phyloP scores from a whole-genome alignment of 768 basidiomycete species.

The Amanita pseudoporphyria region DNA sequence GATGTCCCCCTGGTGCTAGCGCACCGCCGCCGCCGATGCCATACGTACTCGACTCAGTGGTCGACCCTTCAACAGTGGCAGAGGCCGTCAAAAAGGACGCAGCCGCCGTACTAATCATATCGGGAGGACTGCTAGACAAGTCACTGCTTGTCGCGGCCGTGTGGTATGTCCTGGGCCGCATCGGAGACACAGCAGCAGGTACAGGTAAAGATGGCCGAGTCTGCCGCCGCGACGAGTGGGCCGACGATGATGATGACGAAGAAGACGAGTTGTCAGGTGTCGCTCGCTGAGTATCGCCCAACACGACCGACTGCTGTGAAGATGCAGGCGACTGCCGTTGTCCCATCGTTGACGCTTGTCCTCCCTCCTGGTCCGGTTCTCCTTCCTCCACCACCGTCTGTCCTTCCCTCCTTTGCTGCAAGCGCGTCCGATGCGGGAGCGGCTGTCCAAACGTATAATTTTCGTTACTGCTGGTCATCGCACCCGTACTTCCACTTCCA shows the following conservation, averaged over 20 bases:
- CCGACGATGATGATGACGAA: neutral
- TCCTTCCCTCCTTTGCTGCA: constrained; percentile 15
- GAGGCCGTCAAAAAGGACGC: constrained; percentile 63
- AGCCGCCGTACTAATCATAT: constrained; percentile 55
- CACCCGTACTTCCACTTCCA: constrained; percentile 41
- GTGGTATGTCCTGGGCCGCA: constrained; percentile 9
- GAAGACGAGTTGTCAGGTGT: constrained; percentile 6
- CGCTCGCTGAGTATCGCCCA: neutral
- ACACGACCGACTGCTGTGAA: constrained; percentile 10
- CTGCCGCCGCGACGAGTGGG: neutral
- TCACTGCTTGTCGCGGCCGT: constrained; percentile 10
- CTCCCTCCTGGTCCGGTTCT: neutral
- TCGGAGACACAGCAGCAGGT: constrained; percentile 13
- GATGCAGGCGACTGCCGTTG: constrained; percentile 10
- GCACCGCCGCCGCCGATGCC: constrained; percentile 13
- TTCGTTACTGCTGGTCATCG: constrained; percentile 41
- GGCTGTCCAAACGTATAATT: constrained; percentile 71
- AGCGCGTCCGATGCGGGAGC: constrained; percentile 16
- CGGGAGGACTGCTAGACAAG: constrained; percentile 34
- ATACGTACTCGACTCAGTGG: constrained; percentile 39
- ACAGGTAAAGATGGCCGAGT: constrained; percentile 9
- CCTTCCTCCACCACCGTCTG: constrained; percentile 11
- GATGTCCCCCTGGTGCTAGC: neutral
- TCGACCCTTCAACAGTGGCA: constrained; percentile 44
- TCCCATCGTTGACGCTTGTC: constrained; percentile 1